A percentile compares a stretch with the other conserved stretches of the same genome.
Conservation (phyloP, 305 asterid genomes). For the Plantago lanceolata region DNA sequence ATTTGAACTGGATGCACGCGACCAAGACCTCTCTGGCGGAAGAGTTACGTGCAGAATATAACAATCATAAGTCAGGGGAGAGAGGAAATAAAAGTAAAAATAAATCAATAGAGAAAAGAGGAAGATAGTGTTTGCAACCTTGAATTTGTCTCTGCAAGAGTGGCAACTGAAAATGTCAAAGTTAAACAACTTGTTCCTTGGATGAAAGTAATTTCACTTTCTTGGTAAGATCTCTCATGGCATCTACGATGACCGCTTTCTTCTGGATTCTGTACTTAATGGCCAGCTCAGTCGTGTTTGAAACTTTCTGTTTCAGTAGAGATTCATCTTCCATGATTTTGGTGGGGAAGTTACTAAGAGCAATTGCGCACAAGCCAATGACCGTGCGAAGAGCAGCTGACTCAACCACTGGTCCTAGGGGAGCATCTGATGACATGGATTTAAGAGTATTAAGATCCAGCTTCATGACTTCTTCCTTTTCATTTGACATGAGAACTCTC, state of each 20-base stretch:
- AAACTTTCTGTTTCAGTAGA: constrained; percentile 38
- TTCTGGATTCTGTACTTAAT: constrained; percentile 63
- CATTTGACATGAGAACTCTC: constrained; percentile 55
- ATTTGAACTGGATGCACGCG: no score
- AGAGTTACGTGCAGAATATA: no score
- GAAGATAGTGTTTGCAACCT: no score
- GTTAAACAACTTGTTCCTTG: constrained; percentile 25
- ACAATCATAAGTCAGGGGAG: no score
- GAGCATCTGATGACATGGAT: constrained; percentile 52
- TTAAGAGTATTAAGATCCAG: constrained; percentile 43
- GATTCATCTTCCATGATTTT: constrained; percentile 84
- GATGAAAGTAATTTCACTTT: constrained; percentile 47
- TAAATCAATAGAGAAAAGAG: no score
- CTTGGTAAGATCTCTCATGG: constrained; percentile 59
- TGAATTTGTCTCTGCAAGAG: no score
- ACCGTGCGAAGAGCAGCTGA: constrained; percentile 54
- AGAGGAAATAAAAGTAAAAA: no score
- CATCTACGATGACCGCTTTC: constrained; percentile 60
- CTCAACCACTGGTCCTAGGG: constrained; percentile 56
- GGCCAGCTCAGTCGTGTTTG: constrained; percentile 58
- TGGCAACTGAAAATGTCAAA: no score
- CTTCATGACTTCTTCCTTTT: constrained; percentile 46
- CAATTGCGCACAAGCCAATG: constrained; percentile 68
- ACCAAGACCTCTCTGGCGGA: no score
- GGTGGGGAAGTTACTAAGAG: constrained; percentile 70